These are phyloP conservation scores for Circinella umbellata DNA, from an alignment of 371 early-diverging fungal species.

Conservation along the genomic window DNA sequence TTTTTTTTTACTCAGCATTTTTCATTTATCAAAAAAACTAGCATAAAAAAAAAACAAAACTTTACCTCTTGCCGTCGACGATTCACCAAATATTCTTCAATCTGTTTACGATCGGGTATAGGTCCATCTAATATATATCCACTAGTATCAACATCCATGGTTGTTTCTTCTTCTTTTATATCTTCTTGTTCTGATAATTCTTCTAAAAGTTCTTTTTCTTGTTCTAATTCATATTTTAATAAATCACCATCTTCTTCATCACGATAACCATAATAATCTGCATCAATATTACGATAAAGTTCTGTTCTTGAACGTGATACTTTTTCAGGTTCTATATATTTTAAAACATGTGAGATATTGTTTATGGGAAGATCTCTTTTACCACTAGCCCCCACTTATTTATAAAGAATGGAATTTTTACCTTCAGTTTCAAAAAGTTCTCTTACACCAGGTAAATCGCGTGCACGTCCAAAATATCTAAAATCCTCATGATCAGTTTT, in stretches of 20 bases:
- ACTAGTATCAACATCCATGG: conserved; percentile 13
- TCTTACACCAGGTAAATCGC: conserved; percentile 92
- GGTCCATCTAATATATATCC: conserved; percentile 13
- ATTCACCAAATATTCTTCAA: conserved; percentile 77
- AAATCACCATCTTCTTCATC: conserved; percentile 91
- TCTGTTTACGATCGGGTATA: conserved; percentile 73
- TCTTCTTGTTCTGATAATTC: conserved; percentile 34
- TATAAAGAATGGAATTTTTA: conserved; percentile 13
- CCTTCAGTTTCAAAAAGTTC: conserved; percentile 85
- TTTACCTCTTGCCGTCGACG: conserved; percentile 67
- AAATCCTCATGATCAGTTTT: background rate
- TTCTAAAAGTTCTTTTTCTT: conserved; percentile 51
- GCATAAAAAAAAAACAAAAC: too few relatives aligned
- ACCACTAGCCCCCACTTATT: background rate
- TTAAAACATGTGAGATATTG: background rate
- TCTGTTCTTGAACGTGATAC: conserved; percentile 68
- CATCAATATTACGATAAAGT: conserved; percentile 83
- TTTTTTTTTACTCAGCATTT: background rate
- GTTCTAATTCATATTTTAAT: conserved; percentile 76
- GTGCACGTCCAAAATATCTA: conserved; percentile 96
- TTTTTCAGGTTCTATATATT: conserved; percentile 32
- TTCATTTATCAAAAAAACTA: background rate
- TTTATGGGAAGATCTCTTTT: too few relatives aligned
- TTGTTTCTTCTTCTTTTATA: conserved; percentile 30
- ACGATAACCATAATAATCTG: conserved; percentile 95